Evolutionary conservation across 1,139 yeast genomes (phyloP).

Genomic region (Kluyveromyces sp.): DNA sequence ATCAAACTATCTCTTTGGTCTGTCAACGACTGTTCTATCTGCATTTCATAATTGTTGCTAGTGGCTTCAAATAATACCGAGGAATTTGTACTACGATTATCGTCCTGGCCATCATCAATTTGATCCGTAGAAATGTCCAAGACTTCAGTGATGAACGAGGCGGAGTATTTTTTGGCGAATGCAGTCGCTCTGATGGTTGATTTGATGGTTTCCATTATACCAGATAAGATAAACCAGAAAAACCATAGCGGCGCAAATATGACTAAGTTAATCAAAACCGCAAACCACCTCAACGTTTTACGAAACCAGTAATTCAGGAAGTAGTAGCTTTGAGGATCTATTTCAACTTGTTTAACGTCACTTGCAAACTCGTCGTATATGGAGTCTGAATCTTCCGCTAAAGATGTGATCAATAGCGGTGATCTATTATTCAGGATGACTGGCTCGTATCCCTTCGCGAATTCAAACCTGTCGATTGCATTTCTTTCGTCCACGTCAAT

Average conservation of each 20-base stretch:
- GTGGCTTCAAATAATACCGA: conserved; percentile 9
- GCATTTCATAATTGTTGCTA: conserved; percentile 9
- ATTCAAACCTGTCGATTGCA: conserved; percentile 24
- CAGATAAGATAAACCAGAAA: conserved; percentile 41
- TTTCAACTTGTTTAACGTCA: conserved; percentile 1
- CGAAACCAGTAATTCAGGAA: conserved; percentile 27
- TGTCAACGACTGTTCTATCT: conserved; percentile 24
- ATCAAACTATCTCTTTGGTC: conserved; percentile 31
- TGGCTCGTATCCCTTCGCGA: conserved; percentile 25
- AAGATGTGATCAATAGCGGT: conserved; percentile 15
- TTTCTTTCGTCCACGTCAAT: conserved; percentile 25
- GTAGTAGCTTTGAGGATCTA: conserved; percentile 10
- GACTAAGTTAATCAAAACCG: conserved; percentile 37
- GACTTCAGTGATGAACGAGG: conserved; percentile 40
- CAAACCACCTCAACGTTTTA: conserved; percentile 42
- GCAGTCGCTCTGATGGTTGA: conserved; percentile 30
- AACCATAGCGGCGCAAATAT: conserved; percentile 51
- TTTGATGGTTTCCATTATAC: conserved; percentile 35
- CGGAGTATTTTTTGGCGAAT: conserved; percentile 31
- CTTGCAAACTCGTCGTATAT: conserved; percentile 12
- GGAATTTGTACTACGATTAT: conserved; percentile 8
- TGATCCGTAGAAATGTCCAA: conserved; percentile 13
- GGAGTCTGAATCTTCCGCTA: conserved; percentile 6
- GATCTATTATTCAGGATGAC: conserved; percentile 30
- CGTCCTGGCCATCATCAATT: conserved; percentile 14